Percentiles rank a stretch among this genome's conserved stretches.
Evolutionary conservation across 495 filamentous ascomycete genomes (phyloP).

Genomic region (Lophium mytilinum): DNA sequence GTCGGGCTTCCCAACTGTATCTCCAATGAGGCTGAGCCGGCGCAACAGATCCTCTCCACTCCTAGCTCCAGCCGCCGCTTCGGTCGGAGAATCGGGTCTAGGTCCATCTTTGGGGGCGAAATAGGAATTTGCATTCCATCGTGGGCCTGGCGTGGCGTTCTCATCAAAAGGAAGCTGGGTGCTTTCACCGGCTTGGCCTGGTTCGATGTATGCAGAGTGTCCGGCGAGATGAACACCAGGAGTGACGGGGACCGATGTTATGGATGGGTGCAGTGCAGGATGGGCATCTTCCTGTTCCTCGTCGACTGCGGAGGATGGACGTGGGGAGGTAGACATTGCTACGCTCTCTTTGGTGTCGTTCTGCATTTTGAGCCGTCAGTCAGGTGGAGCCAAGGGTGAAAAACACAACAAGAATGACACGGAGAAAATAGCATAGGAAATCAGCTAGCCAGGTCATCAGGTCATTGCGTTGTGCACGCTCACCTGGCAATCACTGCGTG

Average conservation of each 20-base stretch:
- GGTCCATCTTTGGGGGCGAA: constrained; percentile 11
- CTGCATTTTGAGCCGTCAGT: neutral
- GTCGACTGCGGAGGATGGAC: neutral
- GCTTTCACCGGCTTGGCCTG: neutral
- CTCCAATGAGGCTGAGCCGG: constrained; percentile 49
- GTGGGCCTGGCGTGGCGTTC: constrained; percentile 11
- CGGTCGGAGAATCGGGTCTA: constrained; percentile 31
- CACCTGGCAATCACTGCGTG: no score
- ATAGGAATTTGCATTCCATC: constrained; percentile 30
- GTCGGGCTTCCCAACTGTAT: constrained; percentile 39
- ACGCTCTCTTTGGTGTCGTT: constrained; percentile 5
- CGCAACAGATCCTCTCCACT: constrained; percentile 55
- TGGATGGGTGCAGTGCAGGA: constrained; percentile 27
- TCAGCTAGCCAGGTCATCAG: neutral
- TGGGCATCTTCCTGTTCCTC: constrained; percentile 8
- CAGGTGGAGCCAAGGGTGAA: no score
- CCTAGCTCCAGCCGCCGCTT: constrained; percentile 45
- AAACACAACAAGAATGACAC: neutral
- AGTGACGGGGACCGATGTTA: constrained; percentile 30
- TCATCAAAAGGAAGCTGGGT: constrained; percentile 13
- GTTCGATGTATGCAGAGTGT: constrained; percentile 24
- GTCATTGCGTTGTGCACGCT: no score
- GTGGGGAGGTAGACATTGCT: constrained; percentile 4
- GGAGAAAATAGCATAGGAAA: neutral
- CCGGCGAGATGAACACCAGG: constrained; percentile 28